Percentiles rank a stretch among this genome's conserved stretches.
Conservation (phyloP, 495 filamentous ascomycete genomes). For the Trichoderma orchidacearum region DNA sequence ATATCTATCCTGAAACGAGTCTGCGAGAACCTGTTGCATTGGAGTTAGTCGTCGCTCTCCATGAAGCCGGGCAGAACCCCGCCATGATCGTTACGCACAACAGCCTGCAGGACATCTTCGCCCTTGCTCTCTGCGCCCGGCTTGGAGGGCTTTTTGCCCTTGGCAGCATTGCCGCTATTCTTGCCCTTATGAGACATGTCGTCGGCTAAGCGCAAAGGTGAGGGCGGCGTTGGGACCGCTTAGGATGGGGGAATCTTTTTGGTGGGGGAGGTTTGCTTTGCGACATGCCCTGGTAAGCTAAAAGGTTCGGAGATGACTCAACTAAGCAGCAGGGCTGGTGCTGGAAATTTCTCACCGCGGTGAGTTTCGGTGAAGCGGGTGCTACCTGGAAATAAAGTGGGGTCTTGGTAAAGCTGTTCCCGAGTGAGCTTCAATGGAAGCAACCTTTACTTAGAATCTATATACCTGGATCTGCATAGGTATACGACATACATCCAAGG, state of each 20-base stretch:
- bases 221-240: not conserved
- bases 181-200: slow-evolving; percentile 32
- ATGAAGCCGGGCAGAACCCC: slow-evolving; percentile 3
- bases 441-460: too few species aligned
- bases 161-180: slow-evolving; percentile 23
- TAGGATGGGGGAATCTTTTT: not conserved
- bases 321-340: not conserved
- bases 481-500: too few species aligned
- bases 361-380: not conserved
- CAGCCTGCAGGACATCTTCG: slow-evolving; percentile 82
- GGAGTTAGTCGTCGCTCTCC: slow-evolving; percentile 6
- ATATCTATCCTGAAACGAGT: slow-evolving; percentile 88
- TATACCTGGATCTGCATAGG: too few species aligned
- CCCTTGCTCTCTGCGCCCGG: slow-evolving; percentile 45
- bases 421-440: too few species aligned
- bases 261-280: not conserved
- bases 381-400: too few species aligned
- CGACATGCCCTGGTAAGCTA: too few species aligned
- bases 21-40: slow-evolving; percentile 57
- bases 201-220: not conserved
- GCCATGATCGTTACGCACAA: slow-evolving; percentile 37
- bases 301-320: not conserved
- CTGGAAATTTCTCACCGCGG: not conserved
- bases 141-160: slow-evolving; percentile 43
- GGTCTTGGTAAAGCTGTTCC: too few species aligned